Conservation (phyloP, 208 protist genomes). For the Naegleria fowleri region DNA sequence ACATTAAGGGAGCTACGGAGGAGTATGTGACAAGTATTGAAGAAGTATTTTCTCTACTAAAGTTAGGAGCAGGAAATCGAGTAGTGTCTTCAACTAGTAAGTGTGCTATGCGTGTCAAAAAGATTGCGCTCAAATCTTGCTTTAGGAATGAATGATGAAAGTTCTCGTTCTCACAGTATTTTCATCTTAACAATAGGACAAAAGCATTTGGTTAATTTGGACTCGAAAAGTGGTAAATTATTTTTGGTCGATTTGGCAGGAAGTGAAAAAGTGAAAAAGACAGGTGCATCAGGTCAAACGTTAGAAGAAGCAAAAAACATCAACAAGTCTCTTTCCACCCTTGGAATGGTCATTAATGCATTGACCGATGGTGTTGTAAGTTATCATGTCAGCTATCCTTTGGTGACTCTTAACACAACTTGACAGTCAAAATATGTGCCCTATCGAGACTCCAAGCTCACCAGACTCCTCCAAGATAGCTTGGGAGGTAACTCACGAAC, state of each 20-base stretch:
- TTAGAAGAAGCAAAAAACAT: slow-evolving; percentile 83
- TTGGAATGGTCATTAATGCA: slow-evolving; percentile 70
- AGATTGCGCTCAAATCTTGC: background rate
- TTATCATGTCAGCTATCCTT: background rate
- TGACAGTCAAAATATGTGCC: slow-evolving; percentile 11
- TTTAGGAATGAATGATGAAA: slow-evolving; percentile 64
- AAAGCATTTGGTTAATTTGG: background rate
- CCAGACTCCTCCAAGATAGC: background rate
- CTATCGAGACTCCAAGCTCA: slow-evolving; percentile 16
- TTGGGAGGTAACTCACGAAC: slow-evolving; percentile 76
- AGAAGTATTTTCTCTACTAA: slow-evolving; percentile 75
- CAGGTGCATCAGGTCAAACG: slow-evolving; percentile 62
- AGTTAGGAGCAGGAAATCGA: slow-evolving; percentile 54
- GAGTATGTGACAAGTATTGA: slow-evolving; percentile 66
- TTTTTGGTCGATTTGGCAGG: slow-evolving; percentile 79
- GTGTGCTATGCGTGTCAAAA: background rate
- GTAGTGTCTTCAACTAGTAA: slow-evolving; percentile 48
- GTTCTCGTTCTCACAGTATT: slow-evolving; percentile 73
- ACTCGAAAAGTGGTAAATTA: slow-evolving; percentile 64
- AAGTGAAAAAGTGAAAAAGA: slow-evolving; percentile 74
- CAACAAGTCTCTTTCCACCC: slow-evolving; percentile 74
- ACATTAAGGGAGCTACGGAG: slow-evolving; percentile 77
- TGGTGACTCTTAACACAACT: background rate
- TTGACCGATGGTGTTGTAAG: slow-evolving; percentile 52
- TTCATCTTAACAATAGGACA: slow-evolving; percentile 55